Evolutionary conservation across 179 eudicot genomes (phyloP), one percentile per base, ranked within the genome.

Genomic region (Camellia oleifera): DNA sequence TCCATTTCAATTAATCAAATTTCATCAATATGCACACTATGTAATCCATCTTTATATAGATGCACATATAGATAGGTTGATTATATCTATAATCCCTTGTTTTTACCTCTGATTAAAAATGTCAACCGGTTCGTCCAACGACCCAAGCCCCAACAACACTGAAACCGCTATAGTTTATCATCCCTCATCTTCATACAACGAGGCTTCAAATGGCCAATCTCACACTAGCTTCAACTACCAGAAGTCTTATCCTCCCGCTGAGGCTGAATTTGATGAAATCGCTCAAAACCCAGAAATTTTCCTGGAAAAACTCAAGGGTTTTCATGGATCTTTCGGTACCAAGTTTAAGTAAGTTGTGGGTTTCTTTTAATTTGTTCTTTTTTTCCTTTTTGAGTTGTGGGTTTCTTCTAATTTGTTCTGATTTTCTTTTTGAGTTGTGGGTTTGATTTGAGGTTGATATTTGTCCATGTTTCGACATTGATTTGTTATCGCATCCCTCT

Each of bases 331-430:
- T 2, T 76, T 57, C 46, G 79, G 75, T 58, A 42, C 79, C 50
- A 81, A 76, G 83, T 60, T 81, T 44, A 81, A 81, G 83, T 81
- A 67, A 75, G 83, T 73, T 65, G 13, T 46, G 72, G 79, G 48
- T 64, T 50, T 65, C 26, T 42, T 57, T 7, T 3, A 10, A 14
- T 75, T 44, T 18, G 48, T n/a, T 72, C 18, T n/a, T 14, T 17
- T 44, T 44, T 75, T 40, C 56, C 8, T 4, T 64, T 54, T 18
- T 46, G 13, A 5, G 53, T 18, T 46, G 13, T 2, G 53, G 53
- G 26, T 44, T 32, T 12, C 53, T 32, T 32, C 40, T 32, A 32
- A 32, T 32, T 32, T 32, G 50, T 42, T 75, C 32, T 32, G 78
- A 75, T 58, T 42, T 42, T 75, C 8, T 57, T 4, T 17, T 45